These are phyloP conservation scores for Suhomyces yuchorum DNA, from an alignment of 1,139 yeast genomes.

Conservation along the genomic window DNA sequence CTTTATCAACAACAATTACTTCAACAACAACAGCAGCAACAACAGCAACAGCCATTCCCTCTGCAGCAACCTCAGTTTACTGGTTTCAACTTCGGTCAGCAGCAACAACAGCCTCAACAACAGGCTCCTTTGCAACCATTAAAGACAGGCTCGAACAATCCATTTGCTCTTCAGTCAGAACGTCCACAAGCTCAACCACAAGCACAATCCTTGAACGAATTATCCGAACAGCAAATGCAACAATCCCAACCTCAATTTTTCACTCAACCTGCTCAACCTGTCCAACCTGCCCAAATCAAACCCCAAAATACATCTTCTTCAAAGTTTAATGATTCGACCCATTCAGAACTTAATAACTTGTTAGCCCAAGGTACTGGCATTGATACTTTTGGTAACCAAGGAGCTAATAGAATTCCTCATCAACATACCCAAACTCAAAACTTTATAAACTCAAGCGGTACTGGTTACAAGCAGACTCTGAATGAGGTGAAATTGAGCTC, in stretches of 20 bases:
- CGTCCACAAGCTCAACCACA: constrained; percentile 21
- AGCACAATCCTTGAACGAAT: constrained; percentile 23
- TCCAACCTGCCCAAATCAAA: constrained; percentile 19
- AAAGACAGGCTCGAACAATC: constrained; percentile 86
- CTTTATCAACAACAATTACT: constrained; percentile 30
- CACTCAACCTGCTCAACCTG: constrained; percentile 24
- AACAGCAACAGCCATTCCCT: constrained; percentile 14
- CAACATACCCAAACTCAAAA: constrained; percentile 84
- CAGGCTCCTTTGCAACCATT: constrained; percentile 49
- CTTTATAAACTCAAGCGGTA: constrained; percentile 84
- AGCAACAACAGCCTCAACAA: constrained; percentile 44
- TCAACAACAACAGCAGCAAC: constrained; percentile 41
- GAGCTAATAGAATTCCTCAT: constrained; percentile 86
- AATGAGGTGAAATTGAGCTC: constrained; percentile 42
- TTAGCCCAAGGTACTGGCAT: constrained; percentile 88
- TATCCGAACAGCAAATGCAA: constrained; percentile 23
- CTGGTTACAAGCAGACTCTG: constrained; percentile 65
- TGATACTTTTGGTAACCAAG: constrained; percentile 95
- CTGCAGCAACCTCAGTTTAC: constrained; percentile 13
- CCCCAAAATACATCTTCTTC: constrained; percentile 41
- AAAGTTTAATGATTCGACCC: constrained; percentile 56
- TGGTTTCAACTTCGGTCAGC: constrained; percentile 17
- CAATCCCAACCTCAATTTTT: constrained; percentile 25
- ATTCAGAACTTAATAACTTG: constrained; percentile 68
- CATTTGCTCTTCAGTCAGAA: constrained; percentile 64